Evolutionary conservation across 495 filamentous ascomycete species (phyloP).

Genomic region (Elaphomyces granulatus): DNA sequence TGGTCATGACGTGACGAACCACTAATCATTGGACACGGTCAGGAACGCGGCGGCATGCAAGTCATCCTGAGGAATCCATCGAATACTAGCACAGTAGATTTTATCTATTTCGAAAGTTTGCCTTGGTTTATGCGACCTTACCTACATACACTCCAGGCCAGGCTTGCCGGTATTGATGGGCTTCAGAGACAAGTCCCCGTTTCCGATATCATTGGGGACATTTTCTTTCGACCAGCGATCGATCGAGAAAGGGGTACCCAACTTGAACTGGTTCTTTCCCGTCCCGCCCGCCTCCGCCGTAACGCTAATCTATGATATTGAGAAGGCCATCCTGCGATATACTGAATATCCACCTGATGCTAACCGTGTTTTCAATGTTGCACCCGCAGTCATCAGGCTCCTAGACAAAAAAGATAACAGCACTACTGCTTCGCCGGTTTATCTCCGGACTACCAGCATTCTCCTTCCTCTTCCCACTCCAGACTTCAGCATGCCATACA

Average conservation of each 20-base stretch:
- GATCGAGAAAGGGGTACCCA: conserved; percentile 86
- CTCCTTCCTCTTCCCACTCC: conserved; percentile 84
- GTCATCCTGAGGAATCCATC: conserved; percentile 83
- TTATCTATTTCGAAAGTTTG: conserved; percentile 84
- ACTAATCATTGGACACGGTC: conserved; percentile 74
- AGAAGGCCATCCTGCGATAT: conserved; percentile 90
- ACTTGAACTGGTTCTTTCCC: conserved; percentile 63
- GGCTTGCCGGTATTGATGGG: conserved; percentile 35
- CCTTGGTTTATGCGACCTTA: conserved; percentile 98
- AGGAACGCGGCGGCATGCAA: conserved; percentile 84
- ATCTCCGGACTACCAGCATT: conserved; percentile 75
- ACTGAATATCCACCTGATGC: conserved; percentile 97
- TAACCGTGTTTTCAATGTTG: conserved; percentile 93
- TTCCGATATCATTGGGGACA: conserved; percentile 57
- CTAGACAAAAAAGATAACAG: conserved; percentile 18
- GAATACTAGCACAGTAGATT: conserved; percentile 50
- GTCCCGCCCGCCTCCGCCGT: conserved; percentile 71
- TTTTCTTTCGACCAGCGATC: conserved; percentile 82
- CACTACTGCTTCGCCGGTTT: conserved; percentile 25
- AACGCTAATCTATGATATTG: conserved; percentile 86
- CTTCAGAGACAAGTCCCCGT: conserved; percentile 23
- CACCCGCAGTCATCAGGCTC: conserved; percentile 80
- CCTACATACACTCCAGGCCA: conserved; percentile 72
- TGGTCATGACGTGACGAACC: too few relatives aligned
- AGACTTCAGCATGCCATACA: conserved; percentile 99